Evolutionary conservation across 495 filamentous ascomycete species (phyloP).

Genomic region (Patellaria atrata): DNA sequence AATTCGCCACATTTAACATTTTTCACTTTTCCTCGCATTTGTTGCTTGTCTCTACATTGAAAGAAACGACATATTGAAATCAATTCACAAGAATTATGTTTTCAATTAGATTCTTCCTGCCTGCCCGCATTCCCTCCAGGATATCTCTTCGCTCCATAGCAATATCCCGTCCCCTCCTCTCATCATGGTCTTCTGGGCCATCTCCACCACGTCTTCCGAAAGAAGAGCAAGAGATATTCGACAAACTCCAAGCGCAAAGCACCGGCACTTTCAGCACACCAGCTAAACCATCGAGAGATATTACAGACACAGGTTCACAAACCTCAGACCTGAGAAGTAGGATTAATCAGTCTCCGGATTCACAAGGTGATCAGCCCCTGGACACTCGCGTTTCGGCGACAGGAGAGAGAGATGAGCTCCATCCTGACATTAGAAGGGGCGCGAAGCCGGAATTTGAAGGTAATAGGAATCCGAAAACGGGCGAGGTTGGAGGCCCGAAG

Average conservation of each 20-base stretch:
- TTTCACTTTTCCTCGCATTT: too few relatives aligned
- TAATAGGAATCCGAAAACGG: conserved; percentile 82
- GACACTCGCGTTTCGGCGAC: too few relatives aligned
- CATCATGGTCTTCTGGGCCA: conserved; percentile 34
- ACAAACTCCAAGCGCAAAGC: conserved; percentile 61
- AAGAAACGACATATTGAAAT: too few relatives aligned
- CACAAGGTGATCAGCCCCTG: conserved; percentile 1
- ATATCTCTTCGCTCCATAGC: too few relatives aligned
- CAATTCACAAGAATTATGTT: too few relatives aligned
- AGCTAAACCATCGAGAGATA: too few relatives aligned
- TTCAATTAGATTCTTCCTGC: too few relatives aligned
- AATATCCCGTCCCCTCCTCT: conserved; percentile 8
- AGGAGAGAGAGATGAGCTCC: conserved; percentile 45
- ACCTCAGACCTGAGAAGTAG: conserved; percentile 13
- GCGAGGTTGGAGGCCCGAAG: conserved; percentile 94
- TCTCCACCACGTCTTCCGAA: conserved; percentile 73
- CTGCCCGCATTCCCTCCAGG: too few relatives aligned
- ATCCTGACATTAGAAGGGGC: conserved; percentile 56
- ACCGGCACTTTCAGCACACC: conserved; percentile 63
- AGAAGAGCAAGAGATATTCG: conserved; percentile 85
- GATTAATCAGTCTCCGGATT: conserved; percentile 28
- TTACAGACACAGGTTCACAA: too few relatives aligned
- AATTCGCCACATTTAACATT: too few relatives aligned
- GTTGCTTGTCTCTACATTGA: too few relatives aligned
- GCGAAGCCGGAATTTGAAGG: conserved; percentile 88